Conservation (phyloP, 2,329 filamentous ascomycete genomes). For the Fusarium sp. region DNA sequence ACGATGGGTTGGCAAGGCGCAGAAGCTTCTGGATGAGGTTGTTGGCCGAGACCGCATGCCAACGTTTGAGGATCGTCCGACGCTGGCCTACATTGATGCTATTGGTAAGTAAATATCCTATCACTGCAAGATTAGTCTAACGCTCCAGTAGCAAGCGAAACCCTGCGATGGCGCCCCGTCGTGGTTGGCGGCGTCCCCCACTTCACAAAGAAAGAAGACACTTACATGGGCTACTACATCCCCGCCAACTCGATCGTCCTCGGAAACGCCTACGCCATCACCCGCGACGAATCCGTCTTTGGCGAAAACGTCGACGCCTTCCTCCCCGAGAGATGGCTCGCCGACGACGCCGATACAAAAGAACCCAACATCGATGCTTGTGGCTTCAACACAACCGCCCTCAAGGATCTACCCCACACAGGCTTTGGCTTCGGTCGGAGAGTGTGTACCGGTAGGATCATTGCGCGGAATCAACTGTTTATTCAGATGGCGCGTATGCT, state of each 20-base stretch:
- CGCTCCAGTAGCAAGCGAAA: constrained; percentile 42
- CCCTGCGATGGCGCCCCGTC: constrained; percentile 55
- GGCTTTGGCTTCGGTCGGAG: constrained; percentile 60
- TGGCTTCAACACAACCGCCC: constrained; percentile 11
- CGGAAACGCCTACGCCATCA: constrained; percentile 53
- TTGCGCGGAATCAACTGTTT: constrained; percentile 58
- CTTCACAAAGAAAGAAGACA: constrained; percentile 47
- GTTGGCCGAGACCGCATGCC: constrained; percentile 53
- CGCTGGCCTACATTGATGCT: constrained; percentile 54
- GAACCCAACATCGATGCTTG: constrained; percentile 9
- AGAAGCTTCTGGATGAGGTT: constrained; percentile 51
- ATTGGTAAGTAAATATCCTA: constrained; percentile 40
- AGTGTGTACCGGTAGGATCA: constrained; percentile 53
- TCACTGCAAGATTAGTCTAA: too few species aligned
- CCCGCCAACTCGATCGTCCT: constrained; percentile 55
- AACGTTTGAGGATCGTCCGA: constrained; percentile 49
- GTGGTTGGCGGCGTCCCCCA: constrained; percentile 50
- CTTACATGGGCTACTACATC: constrained; percentile 52
- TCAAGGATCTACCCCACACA: constrained; percentile 45
- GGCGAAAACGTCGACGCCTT: constrained; percentile 50
- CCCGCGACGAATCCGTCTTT: constrained; percentile 49
- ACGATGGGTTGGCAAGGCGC: constrained; percentile 48
- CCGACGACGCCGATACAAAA: constrained; percentile 11
- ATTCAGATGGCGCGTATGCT: constrained; percentile 54
- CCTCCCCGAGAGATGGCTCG: constrained; percentile 48